Evolutionary conservation across 2,329 filamentous ascomycete genomes (phyloP).

Genomic region (Fusarium papillatum): DNA sequence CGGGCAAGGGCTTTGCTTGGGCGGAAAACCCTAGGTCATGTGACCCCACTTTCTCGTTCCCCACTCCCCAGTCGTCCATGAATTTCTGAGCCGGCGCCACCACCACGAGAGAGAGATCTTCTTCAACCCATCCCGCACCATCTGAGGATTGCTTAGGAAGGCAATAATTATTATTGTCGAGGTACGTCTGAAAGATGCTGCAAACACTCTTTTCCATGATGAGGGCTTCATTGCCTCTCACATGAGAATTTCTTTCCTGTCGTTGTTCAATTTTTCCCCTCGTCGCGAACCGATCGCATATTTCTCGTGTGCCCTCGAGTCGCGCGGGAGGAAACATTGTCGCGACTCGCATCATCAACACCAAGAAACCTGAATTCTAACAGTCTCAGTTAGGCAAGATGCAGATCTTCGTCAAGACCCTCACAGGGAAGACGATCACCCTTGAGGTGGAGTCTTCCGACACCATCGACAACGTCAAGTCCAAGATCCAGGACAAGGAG

Average conservation of each 20-base stretch:
- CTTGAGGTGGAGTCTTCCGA: constrained; percentile 99
- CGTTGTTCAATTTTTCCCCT: constrained; percentile 24
- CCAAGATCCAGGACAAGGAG: constrained; percentile 99
- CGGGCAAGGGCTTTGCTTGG: constrained; percentile 28
- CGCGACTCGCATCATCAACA: constrained; percentile 13
- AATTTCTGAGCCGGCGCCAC: constrained; percentile 48
- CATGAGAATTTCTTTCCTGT: constrained; percentile 46
- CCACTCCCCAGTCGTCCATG: constrained; percentile 7
- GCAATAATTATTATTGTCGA: constrained; percentile 72
- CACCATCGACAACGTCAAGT: constrained; percentile 99
- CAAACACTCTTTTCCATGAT: constrained; percentile 45
- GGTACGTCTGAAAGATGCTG: constrained; percentile 71
- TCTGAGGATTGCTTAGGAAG: constrained; percentile 75
- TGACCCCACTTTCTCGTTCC: constrained; percentile 37
- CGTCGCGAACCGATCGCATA: constrained; percentile 12
- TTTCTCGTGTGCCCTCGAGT: constrained; percentile 4
- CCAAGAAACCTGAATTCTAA: constrained; percentile 52
- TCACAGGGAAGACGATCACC: constrained; percentile 99
- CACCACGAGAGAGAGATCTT: constrained; percentile 44
- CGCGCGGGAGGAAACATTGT: constrained; percentile 18
- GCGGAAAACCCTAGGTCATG: constrained; percentile 48
- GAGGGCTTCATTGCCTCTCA: constrained; percentile 47
- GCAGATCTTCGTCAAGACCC: constrained; percentile 86
- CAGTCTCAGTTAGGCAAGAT: constrained; percentile 71
- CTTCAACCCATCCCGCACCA: constrained; percentile 56